Conservation (phyloP, 768 basidiomycete species). For the Agrocybe chaxingu region DNA sequence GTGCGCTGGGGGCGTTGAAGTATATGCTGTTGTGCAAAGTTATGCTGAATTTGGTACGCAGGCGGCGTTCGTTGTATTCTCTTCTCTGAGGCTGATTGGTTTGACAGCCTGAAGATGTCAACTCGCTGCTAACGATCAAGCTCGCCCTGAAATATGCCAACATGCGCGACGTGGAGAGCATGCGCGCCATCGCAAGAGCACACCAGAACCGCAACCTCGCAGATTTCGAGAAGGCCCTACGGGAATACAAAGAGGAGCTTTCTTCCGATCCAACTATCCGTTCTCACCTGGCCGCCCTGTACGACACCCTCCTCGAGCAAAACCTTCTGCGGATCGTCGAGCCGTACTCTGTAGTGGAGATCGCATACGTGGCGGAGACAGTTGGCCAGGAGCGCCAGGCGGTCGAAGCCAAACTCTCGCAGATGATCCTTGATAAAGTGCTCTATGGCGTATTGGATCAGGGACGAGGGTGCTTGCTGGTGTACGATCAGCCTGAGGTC, state of each 20-base stretch:
- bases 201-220: slow-evolving; percentile 87
- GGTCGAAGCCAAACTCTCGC: slow-evolving; percentile 90
- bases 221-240: slow-evolving; percentile 84
- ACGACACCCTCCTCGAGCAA: slow-evolving; percentile 95
- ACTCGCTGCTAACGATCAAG: slow-evolving; percentile 81
- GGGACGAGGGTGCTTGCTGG: slow-evolving; percentile 84
- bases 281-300: slow-evolving; percentile 88
- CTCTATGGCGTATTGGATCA: slow-evolving; percentile 97
- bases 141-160: slow-evolving; percentile 86
- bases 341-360: slow-evolving; percentile 90
- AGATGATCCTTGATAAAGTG: slow-evolving; percentile 97
- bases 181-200: slow-evolving; percentile 94
- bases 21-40: slow-evolving; percentile 99
- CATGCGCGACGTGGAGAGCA: slow-evolving; percentile 86
- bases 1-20: slow-evolving; percentile 83
- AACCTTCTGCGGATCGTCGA: slow-evolving; percentile 95
- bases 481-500: slow-evolving; percentile 84
- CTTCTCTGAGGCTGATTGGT: neutral
- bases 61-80: neutral
- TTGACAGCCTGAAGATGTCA: slow-evolving; percentile 89
- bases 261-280: slow-evolving; percentile 95
- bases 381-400: slow-evolving; percentile 87
- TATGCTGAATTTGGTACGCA: slow-evolving; percentile 88
- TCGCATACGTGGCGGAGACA: slow-evolving; percentile 80
- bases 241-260: slow-evolving; percentile 87